Conservation (phyloP, 768 basidiomycete genomes). For the Fomitopsis pulvina region DNA sequence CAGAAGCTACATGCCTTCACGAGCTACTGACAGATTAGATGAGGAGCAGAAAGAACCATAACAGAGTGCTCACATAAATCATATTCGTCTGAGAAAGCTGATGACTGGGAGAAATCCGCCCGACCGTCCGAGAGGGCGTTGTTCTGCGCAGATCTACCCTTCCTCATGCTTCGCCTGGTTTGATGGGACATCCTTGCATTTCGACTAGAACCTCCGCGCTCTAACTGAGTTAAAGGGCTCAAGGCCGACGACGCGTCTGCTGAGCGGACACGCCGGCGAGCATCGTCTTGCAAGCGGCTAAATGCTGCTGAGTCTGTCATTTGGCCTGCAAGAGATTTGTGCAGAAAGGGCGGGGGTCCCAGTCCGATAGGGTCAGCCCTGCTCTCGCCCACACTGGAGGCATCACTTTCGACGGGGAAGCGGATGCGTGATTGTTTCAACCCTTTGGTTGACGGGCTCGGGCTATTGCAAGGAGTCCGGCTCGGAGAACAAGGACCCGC, state of each 20-base stretch:
- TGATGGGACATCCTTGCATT: constrained; percentile 11
- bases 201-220: not conserved
- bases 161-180: constrained; percentile 5
- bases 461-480: constrained; percentile 14
- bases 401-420: constrained; percentile 22
- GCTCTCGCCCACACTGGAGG: not conserved
- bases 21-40: constrained; percentile 39
- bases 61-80: constrained; percentile 54
- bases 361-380: constrained; percentile 16
- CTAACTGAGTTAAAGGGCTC: not conserved
- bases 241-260: constrained; percentile 14
- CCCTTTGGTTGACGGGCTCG: constrained; percentile 3
- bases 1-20: constrained; percentile 53
- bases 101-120: constrained; percentile 10
- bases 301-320: constrained; percentile 2
- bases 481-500: constrained; percentile 17
- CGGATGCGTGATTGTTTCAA: constrained; percentile 25
- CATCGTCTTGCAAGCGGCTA: constrained; percentile 14
- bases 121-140: not conserved
- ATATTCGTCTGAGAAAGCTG: constrained; percentile 65
- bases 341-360: constrained; percentile 19
- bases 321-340: constrained; percentile 8
- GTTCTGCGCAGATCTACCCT: constrained; percentile 6
- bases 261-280: constrained; percentile 25
- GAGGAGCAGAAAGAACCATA: not conserved